Base-by-base conservation (phyloP, 495 filamentous ascomycete genomes). In the Penicillium pancosmium region DNA sequence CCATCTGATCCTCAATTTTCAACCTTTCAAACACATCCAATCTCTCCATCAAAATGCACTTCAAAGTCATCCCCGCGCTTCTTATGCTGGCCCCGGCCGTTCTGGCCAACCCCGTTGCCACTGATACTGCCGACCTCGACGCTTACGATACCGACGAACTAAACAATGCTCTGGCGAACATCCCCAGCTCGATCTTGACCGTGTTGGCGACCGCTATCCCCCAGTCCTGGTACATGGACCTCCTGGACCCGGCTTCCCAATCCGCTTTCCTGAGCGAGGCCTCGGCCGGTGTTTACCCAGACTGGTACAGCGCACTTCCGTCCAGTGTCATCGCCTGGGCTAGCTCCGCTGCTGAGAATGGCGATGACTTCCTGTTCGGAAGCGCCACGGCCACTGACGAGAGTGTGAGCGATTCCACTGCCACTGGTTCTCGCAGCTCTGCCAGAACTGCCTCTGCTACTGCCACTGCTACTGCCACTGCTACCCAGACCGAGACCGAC, bases 141-240 rank as follows among this genome's bases (percentile, higher is more conserved):
- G 15, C 5, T 38, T 13, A 2, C 36, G 36, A 38, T 5, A 13
- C 15, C 15, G 36, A 12, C 2, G 23, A 21, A 16, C 0, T 52
- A 5, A 13, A 40, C 19, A 38, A 21, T 11, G 13, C 47, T 21
- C 13, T 55, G 21, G 2, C 5, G 36, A 51, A 53, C 19, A 18
- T 68, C 25, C 67, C 64, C 15, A 49, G 7, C 48, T 69, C 67
- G 15, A 68, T 69, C 41, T 38, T 65, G 12, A 50, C 49, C 5
- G 67, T 67, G 1, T 46, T 69, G 36, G 67, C 55, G 47, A 69
- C 67, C 31, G 67, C 65, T 41, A 54, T 69, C 40, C 67, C 67
- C 0, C 35, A 9, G 0, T 54, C 56, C n/a, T 69, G 54, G 52
- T 63, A 51, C 51, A 19, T 27, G 10, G 55, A 57, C 0, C 36